phyloP scores from a whole-genome alignment of 495 filamentous ascomycete species.

The Tuber melanosporum region DNA sequence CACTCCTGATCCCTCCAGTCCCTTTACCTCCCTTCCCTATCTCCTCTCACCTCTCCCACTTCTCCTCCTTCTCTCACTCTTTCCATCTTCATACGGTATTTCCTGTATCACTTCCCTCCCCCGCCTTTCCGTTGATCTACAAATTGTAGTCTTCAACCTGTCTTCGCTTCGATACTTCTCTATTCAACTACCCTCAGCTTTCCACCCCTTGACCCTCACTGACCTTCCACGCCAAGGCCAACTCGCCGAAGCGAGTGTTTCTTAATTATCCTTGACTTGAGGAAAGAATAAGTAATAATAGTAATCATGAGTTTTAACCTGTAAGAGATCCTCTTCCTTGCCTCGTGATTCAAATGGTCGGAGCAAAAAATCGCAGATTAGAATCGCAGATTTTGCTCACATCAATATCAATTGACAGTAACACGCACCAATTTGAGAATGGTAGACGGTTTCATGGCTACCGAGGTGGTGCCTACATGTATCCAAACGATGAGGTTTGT shows the following conservation, averaged over 20 bases:
- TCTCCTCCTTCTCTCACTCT: slow-evolving; percentile 21
- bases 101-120: slow-evolving; percentile 22
- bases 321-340: slow-evolving; percentile 21
- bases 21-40: slow-evolving; percentile 10
- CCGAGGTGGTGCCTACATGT: slow-evolving; percentile 55
- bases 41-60: slow-evolving; percentile 11
- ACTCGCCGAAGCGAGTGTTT: background rate
- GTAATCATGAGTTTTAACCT: slow-evolving; percentile 22
- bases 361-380: background rate
- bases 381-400: slow-evolving; percentile 19
- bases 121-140: slow-evolving; percentile 11
- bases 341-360: slow-evolving; percentile 11
- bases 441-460: slow-evolving; percentile 54
- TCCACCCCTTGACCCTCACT: slow-evolving; percentile 29
- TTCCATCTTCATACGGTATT: slow-evolving; percentile 10
- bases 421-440: slow-evolving; percentile 51
- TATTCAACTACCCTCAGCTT: slow-evolving; percentile 17
- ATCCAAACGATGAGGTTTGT: slow-evolving; percentile 56
- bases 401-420: slow-evolving; percentile 33
- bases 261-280: slow-evolving; percentile 20
- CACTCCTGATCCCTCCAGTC: slow-evolving; percentile 14
- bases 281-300: slow-evolving; percentile 27
- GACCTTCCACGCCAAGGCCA: slow-evolving; percentile 13
- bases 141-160: background rate
- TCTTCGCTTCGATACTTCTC: background rate